Conservation (phyloP, 345 rosid species). For the Rhizophora mangle region DNA sequence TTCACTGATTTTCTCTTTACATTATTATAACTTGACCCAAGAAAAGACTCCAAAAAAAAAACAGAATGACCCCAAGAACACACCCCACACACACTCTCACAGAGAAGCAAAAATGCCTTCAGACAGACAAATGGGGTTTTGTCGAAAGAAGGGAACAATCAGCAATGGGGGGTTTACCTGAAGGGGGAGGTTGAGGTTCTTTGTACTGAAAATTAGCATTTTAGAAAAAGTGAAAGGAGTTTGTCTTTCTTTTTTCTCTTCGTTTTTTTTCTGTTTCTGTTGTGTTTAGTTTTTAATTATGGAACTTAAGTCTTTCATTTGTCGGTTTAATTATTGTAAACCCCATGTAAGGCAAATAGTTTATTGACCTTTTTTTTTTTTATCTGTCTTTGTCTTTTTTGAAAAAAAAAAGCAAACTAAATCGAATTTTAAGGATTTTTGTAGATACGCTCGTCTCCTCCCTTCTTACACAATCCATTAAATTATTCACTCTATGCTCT, state of each 20-base stretch:
- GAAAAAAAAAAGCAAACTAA: constrained; percentile 44
- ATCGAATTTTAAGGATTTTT: constrained; percentile 85
- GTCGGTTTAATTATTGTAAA: background rate
- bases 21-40: background rate
- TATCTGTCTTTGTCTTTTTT: constrained; percentile 24
- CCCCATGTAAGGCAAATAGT: background rate
- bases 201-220: background rate
- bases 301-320: background rate
- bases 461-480: constrained; percentile 22
- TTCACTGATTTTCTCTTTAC: constrained; percentile 39
- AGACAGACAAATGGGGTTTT: constrained; percentile 15
- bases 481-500: constrained; percentile 20
- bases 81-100: constrained; percentile 32
- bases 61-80: constrained; percentile 26
- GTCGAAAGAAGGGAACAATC: background rate
- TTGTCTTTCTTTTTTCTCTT: too few relatives aligned
- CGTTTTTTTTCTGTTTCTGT: too few relatives aligned
- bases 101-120: constrained; percentile 24
- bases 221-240: background rate
- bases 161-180: constrained; percentile 1
- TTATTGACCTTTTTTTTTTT: background rate
- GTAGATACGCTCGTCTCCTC: constrained; percentile 59
- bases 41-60: background rate
- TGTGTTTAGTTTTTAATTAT: too few relatives aligned
- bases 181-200: background rate